phyloP scores from a whole-genome alignment of 202 grass and related monocot genomes.

The Carex arenaria region DNA sequence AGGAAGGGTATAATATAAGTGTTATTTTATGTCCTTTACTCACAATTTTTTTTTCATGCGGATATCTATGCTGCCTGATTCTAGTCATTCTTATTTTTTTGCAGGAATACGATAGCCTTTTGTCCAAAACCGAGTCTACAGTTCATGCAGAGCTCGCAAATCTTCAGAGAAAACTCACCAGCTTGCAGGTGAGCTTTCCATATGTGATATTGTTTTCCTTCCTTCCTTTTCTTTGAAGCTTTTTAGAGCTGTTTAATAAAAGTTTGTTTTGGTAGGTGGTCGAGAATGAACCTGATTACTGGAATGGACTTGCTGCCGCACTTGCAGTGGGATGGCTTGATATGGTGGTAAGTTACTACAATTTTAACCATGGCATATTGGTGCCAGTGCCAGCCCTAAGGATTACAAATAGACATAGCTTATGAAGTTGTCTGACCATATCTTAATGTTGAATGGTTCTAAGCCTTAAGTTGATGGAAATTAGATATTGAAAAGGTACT shows the following conservation, averaged over 20 bases:
- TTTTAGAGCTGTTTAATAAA: constrained; percentile 23
- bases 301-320: constrained; percentile 75
- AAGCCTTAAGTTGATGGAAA: constrained; percentile 4
- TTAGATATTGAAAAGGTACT: constrained; percentile 25
- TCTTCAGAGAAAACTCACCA: constrained; percentile 71
- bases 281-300: constrained; percentile 88
- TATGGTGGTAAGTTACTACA: constrained; percentile 49
- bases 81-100: neutral
- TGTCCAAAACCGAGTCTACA: constrained; percentile 42
- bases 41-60: neutral
- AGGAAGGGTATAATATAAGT: neutral
- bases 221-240: constrained; percentile 15
- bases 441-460: neutral
- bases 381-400: neutral
- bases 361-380: neutral
- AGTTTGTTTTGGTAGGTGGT: constrained; percentile 36
- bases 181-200: constrained; percentile 47
- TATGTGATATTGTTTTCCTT: constrained; percentile 21
- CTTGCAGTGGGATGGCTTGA: constrained; percentile 96
- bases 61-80: neutral
- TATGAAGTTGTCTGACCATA: neutral
- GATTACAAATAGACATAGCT: neutral
- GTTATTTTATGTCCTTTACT: constrained; percentile 9
- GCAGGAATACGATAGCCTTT: constrained; percentile 75
- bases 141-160: constrained; percentile 45